A percentile compares a stretch with the other conserved stretches of the same genome.
Conservation (phyloP, 2,329 filamentous ascomycete genomes). For the Tolypocladium guangdongense region DNA sequence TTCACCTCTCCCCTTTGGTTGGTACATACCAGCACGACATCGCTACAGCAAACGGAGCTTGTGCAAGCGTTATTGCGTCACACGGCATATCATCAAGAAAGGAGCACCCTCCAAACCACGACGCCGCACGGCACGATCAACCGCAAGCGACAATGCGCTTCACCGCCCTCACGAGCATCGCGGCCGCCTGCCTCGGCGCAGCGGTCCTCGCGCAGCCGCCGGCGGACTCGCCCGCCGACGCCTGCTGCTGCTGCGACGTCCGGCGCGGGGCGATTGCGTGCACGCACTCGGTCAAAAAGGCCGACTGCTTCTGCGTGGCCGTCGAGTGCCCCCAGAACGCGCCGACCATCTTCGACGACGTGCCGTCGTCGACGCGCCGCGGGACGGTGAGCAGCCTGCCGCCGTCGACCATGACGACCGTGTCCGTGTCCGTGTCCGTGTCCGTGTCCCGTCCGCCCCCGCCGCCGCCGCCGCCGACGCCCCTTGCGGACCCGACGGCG, state of each 20-base stretch:
- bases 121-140: neutral
- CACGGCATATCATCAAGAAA: neutral
- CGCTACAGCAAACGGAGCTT: neutral
- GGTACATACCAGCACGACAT: neutral
- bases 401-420: neutral
- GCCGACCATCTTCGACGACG: conserved; percentile 6
- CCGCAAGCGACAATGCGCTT: conserved; percentile 11
- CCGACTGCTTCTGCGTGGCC: conserved; percentile 15
- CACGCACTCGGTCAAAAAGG: conserved; percentile 4
- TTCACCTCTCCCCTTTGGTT: neutral
- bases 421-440: too few species aligned
- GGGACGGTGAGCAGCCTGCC: neutral
- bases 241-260: conserved; percentile 25
- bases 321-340: conserved; percentile 14
- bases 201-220: conserved; percentile 1
- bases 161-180: conserved; percentile 7
- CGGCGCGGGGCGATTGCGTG: conserved; percentile 13
- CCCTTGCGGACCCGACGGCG: neutral
- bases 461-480: neutral
- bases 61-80: neutral
- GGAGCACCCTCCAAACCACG: neutral
- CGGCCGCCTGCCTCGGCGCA: conserved; percentile 3
- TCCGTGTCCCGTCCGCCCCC: neutral
- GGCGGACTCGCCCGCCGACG: conserved; percentile 2
- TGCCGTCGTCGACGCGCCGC: neutral